phyloP scores from a whole-genome alignment of 2,329 filamentous ascomycete genomes.

The Pseudogymnoascus sp. region DNA sequence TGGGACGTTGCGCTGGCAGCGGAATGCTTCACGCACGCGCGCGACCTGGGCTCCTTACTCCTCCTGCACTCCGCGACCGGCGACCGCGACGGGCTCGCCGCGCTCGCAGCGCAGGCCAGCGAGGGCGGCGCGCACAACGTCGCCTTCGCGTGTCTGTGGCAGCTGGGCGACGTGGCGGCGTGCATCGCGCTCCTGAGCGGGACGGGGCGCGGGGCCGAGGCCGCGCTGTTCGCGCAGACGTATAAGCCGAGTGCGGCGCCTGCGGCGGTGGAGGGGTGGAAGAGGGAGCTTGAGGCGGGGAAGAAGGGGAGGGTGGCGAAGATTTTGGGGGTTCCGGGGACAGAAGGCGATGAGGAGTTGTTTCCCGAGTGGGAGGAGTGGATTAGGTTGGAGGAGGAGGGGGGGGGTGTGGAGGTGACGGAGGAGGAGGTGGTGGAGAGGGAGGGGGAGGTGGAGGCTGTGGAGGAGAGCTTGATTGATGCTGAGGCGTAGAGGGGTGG shows the following conservation, averaged over 20 bases:
- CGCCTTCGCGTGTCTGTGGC: slow-evolving; percentile 84
- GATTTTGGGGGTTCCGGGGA: slow-evolving; percentile 63
- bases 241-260: slow-evolving; percentile 77
- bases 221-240: slow-evolving; percentile 86
- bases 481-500: not conserved
- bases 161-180: slow-evolving; percentile 70
- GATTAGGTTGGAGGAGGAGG: slow-evolving; percentile 69
- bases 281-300: slow-evolving; percentile 68
- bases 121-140: slow-evolving; percentile 80
- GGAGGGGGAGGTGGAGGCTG: not conserved
- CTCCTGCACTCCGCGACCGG: slow-evolving; percentile 82
- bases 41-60: slow-evolving; percentile 81
- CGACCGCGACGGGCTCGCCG: slow-evolving; percentile 63
- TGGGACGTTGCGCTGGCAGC: slow-evolving; percentile 87
- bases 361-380: slow-evolving; percentile 97
- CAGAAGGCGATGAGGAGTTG: slow-evolving; percentile 69
- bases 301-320: slow-evolving; percentile 82
- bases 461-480: not conserved
- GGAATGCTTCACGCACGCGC: slow-evolving; percentile 86
- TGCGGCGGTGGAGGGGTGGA: slow-evolving; percentile 68
- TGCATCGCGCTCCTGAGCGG: slow-evolving; percentile 72
- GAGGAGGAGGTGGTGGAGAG: not conserved
- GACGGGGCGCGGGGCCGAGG: slow-evolving; percentile 75
- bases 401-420: slow-evolving; percentile 25
- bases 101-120: slow-evolving; percentile 66